Percentiles rank a stretch among this genome's conserved stretches.
phyloP scores from a whole-genome alignment of 306 rosid genomes.

The Malus sieversii region DNA sequence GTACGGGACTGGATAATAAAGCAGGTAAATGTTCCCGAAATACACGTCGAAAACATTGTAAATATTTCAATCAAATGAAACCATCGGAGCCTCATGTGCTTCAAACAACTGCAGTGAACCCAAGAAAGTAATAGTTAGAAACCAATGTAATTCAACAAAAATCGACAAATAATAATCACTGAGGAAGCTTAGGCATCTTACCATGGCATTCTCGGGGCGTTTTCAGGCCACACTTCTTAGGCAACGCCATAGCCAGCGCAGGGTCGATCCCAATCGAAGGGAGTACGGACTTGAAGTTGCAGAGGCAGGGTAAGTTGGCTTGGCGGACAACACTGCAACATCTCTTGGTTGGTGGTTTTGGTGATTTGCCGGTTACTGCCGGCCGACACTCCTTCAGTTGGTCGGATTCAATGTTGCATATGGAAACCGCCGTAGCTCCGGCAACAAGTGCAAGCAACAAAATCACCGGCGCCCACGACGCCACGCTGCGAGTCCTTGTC shows the following conservation, averaged over 20 bases:
- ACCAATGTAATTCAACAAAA: neutral
- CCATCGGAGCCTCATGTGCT: neutral
- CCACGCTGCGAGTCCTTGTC: conserved; percentile 18
- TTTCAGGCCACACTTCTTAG: conserved; percentile 42
- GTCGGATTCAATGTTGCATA: conserved; percentile 40
- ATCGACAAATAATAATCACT: too few relatives aligned
- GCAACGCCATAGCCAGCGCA: conserved; percentile 50
- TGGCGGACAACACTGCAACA: conserved; percentile 47
- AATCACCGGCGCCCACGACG: conserved; percentile 22
- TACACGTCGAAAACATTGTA: neutral
- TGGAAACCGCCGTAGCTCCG: conserved; percentile 14
- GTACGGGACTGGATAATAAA: too few relatives aligned
- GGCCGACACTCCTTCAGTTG: conserved; percentile 31
- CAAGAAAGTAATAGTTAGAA: neutral
- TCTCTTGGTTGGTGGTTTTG: conserved; percentile 26
- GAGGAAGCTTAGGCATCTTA: conserved; percentile 9
- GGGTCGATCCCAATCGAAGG: conserved; percentile 46
- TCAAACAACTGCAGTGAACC: conserved; percentile 15
- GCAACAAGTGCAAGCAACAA: conserved; percentile 29
- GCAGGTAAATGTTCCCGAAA: neutral
- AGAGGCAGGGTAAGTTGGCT: conserved; percentile 47
- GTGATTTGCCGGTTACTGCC: conserved; percentile 39
- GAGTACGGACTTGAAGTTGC: conserved; percentile 37
- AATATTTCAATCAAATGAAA: too few relatives aligned
- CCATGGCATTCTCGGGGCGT: conserved; percentile 43